phyloP scores from a whole-genome alignment of 2,329 filamentous ascomycete genomes.

The Xylaria multiplex region DNA sequence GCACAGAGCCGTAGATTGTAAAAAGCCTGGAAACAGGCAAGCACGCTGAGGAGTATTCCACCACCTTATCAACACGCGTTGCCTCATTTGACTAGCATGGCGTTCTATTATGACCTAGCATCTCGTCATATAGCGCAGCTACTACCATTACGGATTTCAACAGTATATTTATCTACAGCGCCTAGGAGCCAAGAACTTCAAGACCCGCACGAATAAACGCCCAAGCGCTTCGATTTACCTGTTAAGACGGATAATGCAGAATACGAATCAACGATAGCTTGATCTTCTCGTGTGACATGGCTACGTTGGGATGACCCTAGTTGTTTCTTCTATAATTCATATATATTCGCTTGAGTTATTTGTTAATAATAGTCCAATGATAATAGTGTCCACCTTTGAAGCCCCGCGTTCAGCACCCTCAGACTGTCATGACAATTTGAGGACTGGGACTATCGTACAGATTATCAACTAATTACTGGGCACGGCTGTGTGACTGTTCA shows the following conservation, averaged over 20 bases:
- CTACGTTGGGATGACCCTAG: background rate
- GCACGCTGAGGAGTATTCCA: slow-evolving; percentile 31
- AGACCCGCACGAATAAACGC: slow-evolving; percentile 16
- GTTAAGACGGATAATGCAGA: slow-evolving; percentile 13
- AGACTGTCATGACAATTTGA: background rate
- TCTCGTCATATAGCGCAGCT: slow-evolving; percentile 12
- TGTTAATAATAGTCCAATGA: background rate
- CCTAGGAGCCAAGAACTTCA: slow-evolving; percentile 2
- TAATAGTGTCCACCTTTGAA: background rate
- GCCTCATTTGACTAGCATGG: slow-evolving; percentile 19
- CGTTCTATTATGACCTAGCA: slow-evolving; percentile 11
- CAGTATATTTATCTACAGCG: slow-evolving; percentile 7
- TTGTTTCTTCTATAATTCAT: background rate
- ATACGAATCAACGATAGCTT: slow-evolving; percentile 2
- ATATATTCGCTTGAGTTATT: slow-evolving; percentile 6
- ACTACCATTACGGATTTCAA: slow-evolving; percentile 2
- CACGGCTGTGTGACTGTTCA: background rate
- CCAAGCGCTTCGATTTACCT: slow-evolving; percentile 10
- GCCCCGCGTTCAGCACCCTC: background rate
- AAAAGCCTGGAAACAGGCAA: slow-evolving; percentile 38
- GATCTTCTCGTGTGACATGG: slow-evolving; percentile 12
- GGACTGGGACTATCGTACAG: background rate
- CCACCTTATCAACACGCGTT: slow-evolving; percentile 15
- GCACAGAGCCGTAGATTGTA: slow-evolving; percentile 58
- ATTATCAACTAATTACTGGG: background rate